phyloP scores from a whole-genome alignment of 495 filamentous ascomycete genomes.

The Penicillium turbatum region DNA sequence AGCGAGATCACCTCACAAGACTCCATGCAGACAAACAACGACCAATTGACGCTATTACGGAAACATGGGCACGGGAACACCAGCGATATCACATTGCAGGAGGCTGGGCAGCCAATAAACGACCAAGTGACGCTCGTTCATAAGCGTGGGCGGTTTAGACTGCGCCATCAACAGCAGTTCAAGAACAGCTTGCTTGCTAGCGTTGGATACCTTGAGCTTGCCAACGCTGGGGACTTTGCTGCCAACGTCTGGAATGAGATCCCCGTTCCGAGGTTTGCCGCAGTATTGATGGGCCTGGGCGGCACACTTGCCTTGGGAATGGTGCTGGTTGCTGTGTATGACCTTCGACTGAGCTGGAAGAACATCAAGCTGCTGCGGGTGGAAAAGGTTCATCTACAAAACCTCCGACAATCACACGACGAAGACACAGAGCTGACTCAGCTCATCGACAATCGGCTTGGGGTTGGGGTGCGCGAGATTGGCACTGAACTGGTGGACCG shows the following conservation, averaged over 20 bases:
- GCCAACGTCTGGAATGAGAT: constrained; percentile 52
- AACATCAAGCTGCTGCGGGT: constrained; percentile 40
- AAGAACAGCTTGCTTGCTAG: constrained; percentile 45
- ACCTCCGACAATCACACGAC: constrained; percentile 13
- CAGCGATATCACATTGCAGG: constrained; percentile 6
- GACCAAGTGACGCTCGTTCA: constrained; percentile 21
- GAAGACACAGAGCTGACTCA: constrained; percentile 14
- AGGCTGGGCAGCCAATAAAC: constrained; percentile 13
- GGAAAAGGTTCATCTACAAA: constrained; percentile 33
- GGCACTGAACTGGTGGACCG: constrained; percentile 47
- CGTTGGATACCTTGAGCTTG: constrained; percentile 48
- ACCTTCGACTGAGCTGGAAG: constrained; percentile 38
- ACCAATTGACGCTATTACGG: too few species aligned
- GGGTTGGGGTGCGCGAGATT: constrained; percentile 39
- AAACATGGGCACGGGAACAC: too few species aligned
- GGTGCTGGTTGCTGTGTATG: constrained; percentile 39
- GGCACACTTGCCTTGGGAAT: constrained; percentile 43
- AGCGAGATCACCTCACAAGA: too few species aligned
- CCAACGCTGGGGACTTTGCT: constrained; percentile 51
- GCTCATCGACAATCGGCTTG: constrained; percentile 30
- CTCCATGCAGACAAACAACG: too few species aligned
- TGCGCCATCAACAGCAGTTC: constrained; percentile 33
- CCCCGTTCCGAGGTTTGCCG: constrained; percentile 42
- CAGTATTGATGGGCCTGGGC: constrained; percentile 48
- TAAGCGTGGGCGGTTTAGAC: constrained; percentile 15